Evolutionary conservation across 1,139 yeast species (phyloP), one percentile per base, ranked within the genome.

Genomic region (Taiozyma sp.): DNA sequence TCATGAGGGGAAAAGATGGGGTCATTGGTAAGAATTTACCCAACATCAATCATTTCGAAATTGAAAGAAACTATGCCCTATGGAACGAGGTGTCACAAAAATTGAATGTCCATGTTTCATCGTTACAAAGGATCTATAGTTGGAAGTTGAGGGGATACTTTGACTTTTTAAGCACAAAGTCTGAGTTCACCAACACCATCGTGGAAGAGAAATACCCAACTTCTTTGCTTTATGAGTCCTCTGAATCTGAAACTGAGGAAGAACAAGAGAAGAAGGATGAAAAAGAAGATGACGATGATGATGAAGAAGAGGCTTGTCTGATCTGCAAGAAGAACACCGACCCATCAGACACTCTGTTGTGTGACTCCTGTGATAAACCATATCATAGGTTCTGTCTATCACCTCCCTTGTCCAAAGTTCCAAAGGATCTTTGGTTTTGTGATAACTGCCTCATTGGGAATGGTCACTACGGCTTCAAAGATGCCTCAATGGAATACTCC

Each of bases 401-500:
- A 1, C 81, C 85, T 1, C 81, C 81, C 1, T 60, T 83, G 30
- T 62, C 57, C 2, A 56, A 60, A 3, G 67, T 83, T 1, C 90
- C 90, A 0, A 63, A 70, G 19, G 79, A 80, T 4, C 75, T 73
- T 34, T 90, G 97, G 96, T 85, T 75, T 62, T 91, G 98, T 66
- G 85, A 84, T 46, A 78, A 78, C 54, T 91, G 98, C 65, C 71
- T 91, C 16, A 75, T 87, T 7, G 97, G 96, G 0, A 86, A 91
- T 2, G 95, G 95, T 1, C 93, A 85, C 58, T 91, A 89, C 63
- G 96, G 96, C 0, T 91, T 91, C 66, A 91, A 86, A 58, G 95
- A 88, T 56, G 82, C 85, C 22, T 72, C 76, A 6, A 73, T 78
- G 43, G 74, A 76, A 51, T 88, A 86, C 62, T 73, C 85, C 0